phyloP scores from a whole-genome alignment of 2,329 filamentous ascomycete species.

The Periconia sp. region DNA sequence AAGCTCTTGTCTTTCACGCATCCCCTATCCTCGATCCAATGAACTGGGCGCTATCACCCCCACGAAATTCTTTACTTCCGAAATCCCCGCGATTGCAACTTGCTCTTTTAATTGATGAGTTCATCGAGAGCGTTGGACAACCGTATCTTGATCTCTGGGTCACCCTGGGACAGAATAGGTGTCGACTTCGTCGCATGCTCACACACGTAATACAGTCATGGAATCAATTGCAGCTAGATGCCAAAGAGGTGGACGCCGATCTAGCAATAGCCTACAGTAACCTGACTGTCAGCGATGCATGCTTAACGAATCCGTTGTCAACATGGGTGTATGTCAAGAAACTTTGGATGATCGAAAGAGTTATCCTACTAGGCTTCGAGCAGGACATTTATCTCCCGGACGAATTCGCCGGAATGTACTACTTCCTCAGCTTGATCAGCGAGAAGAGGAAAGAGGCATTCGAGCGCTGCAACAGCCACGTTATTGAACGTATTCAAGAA shows the following conservation, averaged over 20 bases:
- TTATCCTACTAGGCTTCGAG: slow-evolving; percentile 92
- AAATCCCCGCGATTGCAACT: slow-evolving; percentile 77
- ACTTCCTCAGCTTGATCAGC: slow-evolving; percentile 52
- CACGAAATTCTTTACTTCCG: slow-evolving; percentile 53
- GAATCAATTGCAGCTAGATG: slow-evolving; percentile 80
- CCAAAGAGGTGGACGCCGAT: slow-evolving; percentile 57
- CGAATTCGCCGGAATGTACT: slow-evolving; percentile 89
- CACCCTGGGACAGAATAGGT: slow-evolving; percentile 87
- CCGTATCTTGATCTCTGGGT: slow-evolving; percentile 85
- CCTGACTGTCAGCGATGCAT: slow-evolving; percentile 47
- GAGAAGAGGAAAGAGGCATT: slow-evolving; percentile 30
- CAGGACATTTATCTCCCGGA: slow-evolving; percentile 86
- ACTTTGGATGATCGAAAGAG: slow-evolving; percentile 83
- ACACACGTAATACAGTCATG: slow-evolving; percentile 83
- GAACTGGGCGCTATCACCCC: slow-evolving; percentile 75
- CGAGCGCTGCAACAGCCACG: slow-evolving; percentile 21
- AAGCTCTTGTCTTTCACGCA: slow-evolving; percentile 74
- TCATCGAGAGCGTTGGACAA: slow-evolving; percentile 63
- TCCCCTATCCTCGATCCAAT: slow-evolving; percentile 72
- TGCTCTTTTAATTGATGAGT: slow-evolving; percentile 70
- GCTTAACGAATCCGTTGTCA: slow-evolving; percentile 74
- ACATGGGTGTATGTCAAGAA: slow-evolving; percentile 93
- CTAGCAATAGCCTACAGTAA: slow-evolving; percentile 45
- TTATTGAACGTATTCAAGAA: slow-evolving; percentile 6
- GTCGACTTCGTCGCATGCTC: slow-evolving; percentile 85